These are phyloP conservation scores for Dactylis glomerata DNA, from an alignment of 176 grass and related monocot species.

Conservation along the genomic window DNA sequence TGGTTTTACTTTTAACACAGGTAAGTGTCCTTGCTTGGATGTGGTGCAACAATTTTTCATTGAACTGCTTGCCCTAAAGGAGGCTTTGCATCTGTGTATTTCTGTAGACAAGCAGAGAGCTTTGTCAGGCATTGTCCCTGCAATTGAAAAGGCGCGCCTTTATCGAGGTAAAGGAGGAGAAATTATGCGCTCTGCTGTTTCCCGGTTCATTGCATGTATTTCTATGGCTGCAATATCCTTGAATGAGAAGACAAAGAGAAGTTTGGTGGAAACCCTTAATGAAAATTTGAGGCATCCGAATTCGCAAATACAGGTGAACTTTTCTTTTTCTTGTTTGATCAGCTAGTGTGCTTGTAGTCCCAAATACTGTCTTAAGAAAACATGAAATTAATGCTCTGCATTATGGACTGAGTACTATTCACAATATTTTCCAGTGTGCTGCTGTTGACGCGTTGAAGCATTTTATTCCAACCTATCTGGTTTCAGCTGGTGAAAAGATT, in stretches of 20 bases:
- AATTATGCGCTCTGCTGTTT: conserved; percentile 92
- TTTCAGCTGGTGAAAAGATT: conserved; percentile 65
- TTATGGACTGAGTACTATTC: conserved; percentile 31
- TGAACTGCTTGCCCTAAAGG: conserved; percentile 15
- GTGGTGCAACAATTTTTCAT: conserved; percentile 18
- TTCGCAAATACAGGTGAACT: conserved; percentile 87
- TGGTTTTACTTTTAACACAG: conserved; percentile 59
- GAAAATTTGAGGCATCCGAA: conserved; percentile 94
- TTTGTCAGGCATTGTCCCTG: conserved; percentile 76
- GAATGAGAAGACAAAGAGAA: conserved; percentile 83
- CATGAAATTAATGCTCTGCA: conserved; percentile 7
- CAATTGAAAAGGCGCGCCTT: conserved; percentile 94
- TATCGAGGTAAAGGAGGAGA: conserved; percentile 98
- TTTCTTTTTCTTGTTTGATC: conserved; percentile 22
- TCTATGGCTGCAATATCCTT: conserved; percentile 74
- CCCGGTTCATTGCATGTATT: conserved; percentile 85
- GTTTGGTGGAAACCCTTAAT: conserved; percentile 89
- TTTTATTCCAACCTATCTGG: conserved; percentile 82
- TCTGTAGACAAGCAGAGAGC: conserved; percentile 70
- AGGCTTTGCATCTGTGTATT: conserved; percentile 11
- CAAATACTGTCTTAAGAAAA: neutral
- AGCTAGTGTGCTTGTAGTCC: neutral
- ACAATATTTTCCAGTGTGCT: conserved; percentile 53
- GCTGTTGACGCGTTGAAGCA: conserved; percentile 85
- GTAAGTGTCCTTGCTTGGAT: conserved; percentile 29